These are phyloP conservation scores for Eustoma russellianum DNA, from an alignment of 257 asterid genomes.

Conservation along the genomic window DNA sequence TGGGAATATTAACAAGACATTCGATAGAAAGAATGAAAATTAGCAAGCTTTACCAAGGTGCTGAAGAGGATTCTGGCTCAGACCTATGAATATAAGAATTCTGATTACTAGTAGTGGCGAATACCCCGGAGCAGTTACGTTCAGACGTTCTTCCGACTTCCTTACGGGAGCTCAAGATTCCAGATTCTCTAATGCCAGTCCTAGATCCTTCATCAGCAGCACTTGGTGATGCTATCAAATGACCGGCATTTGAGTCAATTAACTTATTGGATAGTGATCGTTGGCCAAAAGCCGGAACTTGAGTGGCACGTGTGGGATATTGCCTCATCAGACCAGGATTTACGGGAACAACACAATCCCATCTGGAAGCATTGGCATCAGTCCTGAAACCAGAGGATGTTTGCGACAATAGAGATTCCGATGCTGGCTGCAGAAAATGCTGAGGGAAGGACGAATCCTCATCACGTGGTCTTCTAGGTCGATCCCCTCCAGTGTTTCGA, in stretches of 20 bases:
- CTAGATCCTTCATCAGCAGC: constrained; percentile 99
- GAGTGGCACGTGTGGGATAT: constrained; percentile 63
- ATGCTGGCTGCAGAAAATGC: constrained; percentile 51
- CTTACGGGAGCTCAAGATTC: constrained; percentile 52
- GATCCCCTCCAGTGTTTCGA: constrained; percentile 62
- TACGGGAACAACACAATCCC: constrained; percentile 39
- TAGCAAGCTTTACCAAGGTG: constrained; percentile 39
- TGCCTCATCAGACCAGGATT: constrained; percentile 42
- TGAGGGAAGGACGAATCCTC: constrained; percentile 48
- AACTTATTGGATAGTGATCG: constrained; percentile 51
- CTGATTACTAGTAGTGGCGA: constrained; percentile 41
- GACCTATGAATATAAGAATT: constrained; percentile 37
- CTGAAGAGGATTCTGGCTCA: constrained; percentile 52
- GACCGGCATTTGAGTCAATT: constrained; percentile 50
- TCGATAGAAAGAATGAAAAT: constrained; percentile 8
- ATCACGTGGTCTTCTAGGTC: constrained; percentile 36
- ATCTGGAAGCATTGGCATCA: constrained; percentile 42
- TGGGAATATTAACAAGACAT: not conserved
- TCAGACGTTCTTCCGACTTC: constrained; percentile 42
- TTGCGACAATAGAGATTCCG: constrained; percentile 50
- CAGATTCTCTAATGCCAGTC: constrained; percentile 84
- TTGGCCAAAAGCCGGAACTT: constrained; percentile 51
- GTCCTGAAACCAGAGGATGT: constrained; percentile 42
- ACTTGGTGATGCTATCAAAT: constrained; percentile 49
- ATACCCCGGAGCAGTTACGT: constrained; percentile 61